Base-by-base conservation (phyloP, 2,329 filamentous ascomycete species). In the Verticillium albo-atrum region DNA sequence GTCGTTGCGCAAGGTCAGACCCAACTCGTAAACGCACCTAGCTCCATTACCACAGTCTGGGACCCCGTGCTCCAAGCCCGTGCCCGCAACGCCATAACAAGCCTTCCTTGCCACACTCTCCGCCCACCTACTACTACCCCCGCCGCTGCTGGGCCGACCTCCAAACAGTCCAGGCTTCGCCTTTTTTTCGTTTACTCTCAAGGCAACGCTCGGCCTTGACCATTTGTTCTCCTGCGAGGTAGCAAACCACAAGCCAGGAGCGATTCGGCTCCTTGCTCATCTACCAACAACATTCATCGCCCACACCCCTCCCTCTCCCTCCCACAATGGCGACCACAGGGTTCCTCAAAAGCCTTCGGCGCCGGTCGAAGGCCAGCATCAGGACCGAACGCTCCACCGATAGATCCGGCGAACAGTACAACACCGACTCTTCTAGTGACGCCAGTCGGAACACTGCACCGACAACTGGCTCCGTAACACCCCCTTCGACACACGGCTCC, bases 341-440 rank as follows among this genome's bases (percentile, higher is more conserved):
- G 51, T 91, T 96, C 70, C 81, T 95, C 62, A 91, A 86, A 74
- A 87, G 89, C 70, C 76, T 96, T 59, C 89, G 91, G 67, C 86
- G 91, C 67, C 88, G 89, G 67, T 95, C 90, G 59, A 88, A 82
- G 72, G 84, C 87, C 62, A 92, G 87, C 78, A 89, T 92, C 75
- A 86, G 83, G 61, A 87, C 85, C 54, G 82, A 84, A 47, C 81
- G 79, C 62, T 85, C 86, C 47, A 85, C 82, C 54, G 55, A 57
- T 14, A 42, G 42, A 23, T 25, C 55, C 26, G 42, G 20, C 25
- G 42, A 50, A 12, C 55, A 34, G 42, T 57, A 57, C 56, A 63
- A 61, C 54, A 64, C 61, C 37, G 85, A 89, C 67, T 82, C 81
- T 9, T 85, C 83, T 54, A 87, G 84, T 71, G 85, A 86, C 69